A percentile compares a stretch with the other conserved stretches of the same genome.
Conservation (phyloP, 176 grass and related monocot species). For the Zea mays region DNA sequence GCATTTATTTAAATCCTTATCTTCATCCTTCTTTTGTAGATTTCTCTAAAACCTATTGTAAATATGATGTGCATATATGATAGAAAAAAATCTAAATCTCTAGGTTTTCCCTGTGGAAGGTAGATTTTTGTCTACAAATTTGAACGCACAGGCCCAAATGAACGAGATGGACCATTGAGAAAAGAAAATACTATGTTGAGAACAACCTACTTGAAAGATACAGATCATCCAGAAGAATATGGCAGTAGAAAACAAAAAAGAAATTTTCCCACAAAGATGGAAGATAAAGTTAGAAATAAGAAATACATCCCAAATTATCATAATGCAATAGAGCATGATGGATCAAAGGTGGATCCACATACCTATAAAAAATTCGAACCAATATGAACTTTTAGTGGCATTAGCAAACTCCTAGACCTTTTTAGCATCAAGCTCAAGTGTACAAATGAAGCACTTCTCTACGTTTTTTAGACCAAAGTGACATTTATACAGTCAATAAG, state of each 20-base stretch:
- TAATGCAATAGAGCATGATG: slow-evolving; percentile 12
- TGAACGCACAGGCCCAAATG: too few species aligned
- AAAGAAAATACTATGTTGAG: too few species aligned
- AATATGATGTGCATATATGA: too few species aligned
- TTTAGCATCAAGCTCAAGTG: slow-evolving; percentile 62
- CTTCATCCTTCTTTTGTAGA: too few species aligned
- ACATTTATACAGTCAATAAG: too few species aligned
- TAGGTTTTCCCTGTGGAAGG: too few species aligned
- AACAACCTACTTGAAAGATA: slow-evolving; percentile 61
- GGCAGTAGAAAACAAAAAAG: slow-evolving; percentile 32
- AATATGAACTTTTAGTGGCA: slow-evolving; percentile 82
- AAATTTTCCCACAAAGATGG: neutral
- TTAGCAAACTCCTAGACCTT: slow-evolving; percentile 78
- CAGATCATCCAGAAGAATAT: slow-evolving; percentile 66
- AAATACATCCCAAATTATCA: slow-evolving; percentile 13
- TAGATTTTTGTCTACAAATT: too few species aligned
- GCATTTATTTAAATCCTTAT: too few species aligned
- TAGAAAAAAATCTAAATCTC: too few species aligned
- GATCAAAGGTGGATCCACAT: slow-evolving; percentile 38
- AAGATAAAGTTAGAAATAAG: neutral
- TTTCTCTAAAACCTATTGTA: too few species aligned
- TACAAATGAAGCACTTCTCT: neutral
- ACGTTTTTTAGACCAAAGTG: too few species aligned
- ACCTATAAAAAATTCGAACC: slow-evolving; percentile 99
- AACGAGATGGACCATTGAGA: too few species aligned